These are phyloP conservation scores for Botrytis pseudocinerea DNA, from an alignment of 2,329 filamentous ascomycete genomes.

Conservation along the genomic window DNA sequence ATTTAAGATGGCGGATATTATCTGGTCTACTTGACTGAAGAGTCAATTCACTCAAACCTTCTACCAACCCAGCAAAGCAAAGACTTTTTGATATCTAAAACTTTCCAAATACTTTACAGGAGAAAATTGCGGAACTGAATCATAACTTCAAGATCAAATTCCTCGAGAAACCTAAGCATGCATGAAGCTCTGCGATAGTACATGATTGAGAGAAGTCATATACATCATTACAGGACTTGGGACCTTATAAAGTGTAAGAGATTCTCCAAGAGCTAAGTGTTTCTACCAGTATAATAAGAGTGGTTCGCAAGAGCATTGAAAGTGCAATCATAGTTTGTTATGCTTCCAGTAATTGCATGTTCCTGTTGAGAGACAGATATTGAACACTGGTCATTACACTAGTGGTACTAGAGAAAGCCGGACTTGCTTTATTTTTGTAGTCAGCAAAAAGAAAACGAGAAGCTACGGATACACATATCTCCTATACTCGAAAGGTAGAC, in stretches of 20 bases:
- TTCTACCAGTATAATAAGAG: background rate
- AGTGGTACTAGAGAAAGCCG: too few species aligned
- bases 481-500: background rate
- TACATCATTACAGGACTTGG: background rate
- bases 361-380: background rate
- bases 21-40: background rate
- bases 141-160: background rate
- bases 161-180: background rate
- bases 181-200: background rate
- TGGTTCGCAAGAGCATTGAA: background rate
- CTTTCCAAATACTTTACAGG: background rate
- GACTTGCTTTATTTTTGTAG: background rate
- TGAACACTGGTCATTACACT: background rate
- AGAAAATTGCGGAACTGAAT: background rate
- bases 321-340: background rate
- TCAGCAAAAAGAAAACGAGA: background rate
- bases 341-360: background rate
- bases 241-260: fast-evolving
- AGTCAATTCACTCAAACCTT: too few species aligned
- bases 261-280: background rate
- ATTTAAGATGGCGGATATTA: background rate
- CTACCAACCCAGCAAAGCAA: too few species aligned
- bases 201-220: background rate
- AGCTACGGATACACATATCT: background rate
- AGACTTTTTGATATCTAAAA: background rate